Base-by-base conservation (phyloP, 495 filamentous ascomycete genomes). In the Aspergillus biplanus region DNA sequence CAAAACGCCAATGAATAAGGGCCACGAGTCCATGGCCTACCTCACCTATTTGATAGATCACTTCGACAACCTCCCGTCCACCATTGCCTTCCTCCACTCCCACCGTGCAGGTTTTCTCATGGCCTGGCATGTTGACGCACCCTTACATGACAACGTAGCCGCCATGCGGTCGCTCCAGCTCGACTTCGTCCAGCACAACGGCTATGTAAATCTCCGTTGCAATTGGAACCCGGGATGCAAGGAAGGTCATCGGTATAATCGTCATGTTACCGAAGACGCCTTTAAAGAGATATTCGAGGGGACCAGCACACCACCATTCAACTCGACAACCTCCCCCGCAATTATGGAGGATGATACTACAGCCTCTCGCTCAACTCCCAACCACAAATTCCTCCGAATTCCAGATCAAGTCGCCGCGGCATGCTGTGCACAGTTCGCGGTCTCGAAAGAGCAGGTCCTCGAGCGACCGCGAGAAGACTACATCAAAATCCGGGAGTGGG, bases 1-100 rank as follows among this genome's bases (percentile, higher is more conserved):
- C 63, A 82, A 69, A 57, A 81, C 72, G 0, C 67, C 71, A 12
- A n/a, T 67, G 11, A 90, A 90, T 67, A 92, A 92, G 74, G 90
- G 90, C 49, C 85, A 91, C 65, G 90, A 93, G 71, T 87, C 86
- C 9, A 87, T 92, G 82, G 82, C 87, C 33, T 93, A 93, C 71
- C 78, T 91, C 13, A 87, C 83, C 52, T 92, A 90, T 70, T 80
- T 93, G 61, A 85, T 90, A 65, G 86, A 91, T 67, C 75, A 87
- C 74, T 93, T 92, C 76, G 72, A 91, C 65, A 59, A 73, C 15
- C 80, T 92, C 27, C 87, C 89, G 8, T 87, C 91, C 54, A 81
- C 89, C 66, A 76, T 85, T 58, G 82, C 87, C 65, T 90, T 92
- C 71, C 86, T 88, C 69, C 90, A 92, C 60, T 75, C 84, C 18